Base-by-base conservation (phyloP, 2,329 filamentous ascomycete species). In the Neopestalotiopsis sp. region DNA sequence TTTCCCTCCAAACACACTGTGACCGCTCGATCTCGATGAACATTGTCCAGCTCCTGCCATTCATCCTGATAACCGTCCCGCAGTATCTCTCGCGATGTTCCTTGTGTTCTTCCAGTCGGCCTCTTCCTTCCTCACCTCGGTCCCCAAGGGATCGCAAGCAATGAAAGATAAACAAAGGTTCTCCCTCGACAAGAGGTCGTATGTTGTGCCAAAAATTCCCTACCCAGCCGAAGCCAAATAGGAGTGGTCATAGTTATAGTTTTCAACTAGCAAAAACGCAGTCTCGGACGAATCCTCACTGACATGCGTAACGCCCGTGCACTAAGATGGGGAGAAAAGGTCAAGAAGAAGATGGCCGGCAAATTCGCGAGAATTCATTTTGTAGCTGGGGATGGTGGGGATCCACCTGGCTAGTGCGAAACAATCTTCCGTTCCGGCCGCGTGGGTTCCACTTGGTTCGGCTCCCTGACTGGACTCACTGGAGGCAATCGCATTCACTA, bases 181-280 rank as follows among this genome's bases (percentile, higher is more conserved):
- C 62, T 76, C 73, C 80, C 78, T 72, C 76, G 75, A 81, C 75
- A 76, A 69, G 73, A 73, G 77, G 59, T 62, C 12, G 59, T 40
- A 32, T 62, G 20, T n/a, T 77, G 76, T 85, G 88, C 84, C 91
- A 94, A 94, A 94, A 91, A 94, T 94, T 94, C 92, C 91, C 86
- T 87, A 84, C 83, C 88, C 88, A 87, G 85, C 87, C 84, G 85
- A 86, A 88, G 87, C 90, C 89, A 88, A 87, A 77, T 83, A 86
- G 85, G 85, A 94, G 92, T 86, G 86, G 91, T 93, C 91, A 92
- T 88, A 62, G 86, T 85, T 86, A 85, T 92, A 93, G 91, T 92
- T 93, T 92, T 92, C 91, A 93, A 93, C 91, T 92, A 94, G 92
- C 92, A 94, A 93, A 92, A 93, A 93, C 87, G 88, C 88, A 88